Percentiles rank a stretch among this genome's conserved stretches.
Conservation (phyloP, 176 grass and related monocot species). For the Juncus inflexus region DNA sequence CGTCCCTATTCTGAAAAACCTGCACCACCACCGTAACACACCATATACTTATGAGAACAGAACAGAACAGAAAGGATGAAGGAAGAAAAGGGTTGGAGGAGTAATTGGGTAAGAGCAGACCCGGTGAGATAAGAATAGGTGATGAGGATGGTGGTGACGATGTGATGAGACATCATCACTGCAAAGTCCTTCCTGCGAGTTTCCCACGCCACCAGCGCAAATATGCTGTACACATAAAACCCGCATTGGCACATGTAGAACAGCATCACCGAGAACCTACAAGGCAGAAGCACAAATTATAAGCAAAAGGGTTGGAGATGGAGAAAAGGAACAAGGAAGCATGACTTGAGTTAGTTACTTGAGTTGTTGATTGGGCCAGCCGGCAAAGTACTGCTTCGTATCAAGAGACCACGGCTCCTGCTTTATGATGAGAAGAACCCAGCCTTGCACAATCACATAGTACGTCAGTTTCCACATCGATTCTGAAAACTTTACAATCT, state of each 20-base stretch:
- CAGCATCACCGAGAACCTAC: slow-evolving; percentile 68
- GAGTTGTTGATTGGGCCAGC: slow-evolving; percentile 80
- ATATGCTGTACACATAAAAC: slow-evolving; percentile 96
- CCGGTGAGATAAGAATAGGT: slow-evolving; percentile 79
- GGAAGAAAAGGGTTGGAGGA: not conserved
- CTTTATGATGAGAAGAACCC: slow-evolving; percentile 79
- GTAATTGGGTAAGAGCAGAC: slow-evolving; percentile 36
- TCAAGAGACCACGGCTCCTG: slow-evolving; percentile 86
- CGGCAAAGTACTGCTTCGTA: slow-evolving; percentile 63
- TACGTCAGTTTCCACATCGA: slow-evolving; percentile 99
- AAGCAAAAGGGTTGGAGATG: slow-evolving; percentile 10
- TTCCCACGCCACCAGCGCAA: slow-evolving; percentile 95
- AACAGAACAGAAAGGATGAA: not conserved
- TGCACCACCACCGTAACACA: slow-evolving; percentile 27
- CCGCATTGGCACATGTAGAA: slow-evolving; percentile 99
- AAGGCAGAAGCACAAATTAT: slow-evolving; percentile 13
- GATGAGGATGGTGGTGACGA: slow-evolving; percentile 86
- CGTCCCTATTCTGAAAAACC: slow-evolving; percentile 86
- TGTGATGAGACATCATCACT: slow-evolving; percentile 99
- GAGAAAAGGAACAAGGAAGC: slow-evolving; percentile 1
- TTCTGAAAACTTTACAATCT: slow-evolving; percentile 86
- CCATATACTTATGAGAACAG: slow-evolving; percentile 6
- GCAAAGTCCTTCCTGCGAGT: slow-evolving; percentile 97
- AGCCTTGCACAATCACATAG: slow-evolving; percentile 73
- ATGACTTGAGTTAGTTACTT: slow-evolving; percentile 31